These are phyloP conservation scores for Sphagnum contortum DNA, from an alignment of 225 moss, liverwort and hornwort genomes.

Conservation along the genomic window DNA sequence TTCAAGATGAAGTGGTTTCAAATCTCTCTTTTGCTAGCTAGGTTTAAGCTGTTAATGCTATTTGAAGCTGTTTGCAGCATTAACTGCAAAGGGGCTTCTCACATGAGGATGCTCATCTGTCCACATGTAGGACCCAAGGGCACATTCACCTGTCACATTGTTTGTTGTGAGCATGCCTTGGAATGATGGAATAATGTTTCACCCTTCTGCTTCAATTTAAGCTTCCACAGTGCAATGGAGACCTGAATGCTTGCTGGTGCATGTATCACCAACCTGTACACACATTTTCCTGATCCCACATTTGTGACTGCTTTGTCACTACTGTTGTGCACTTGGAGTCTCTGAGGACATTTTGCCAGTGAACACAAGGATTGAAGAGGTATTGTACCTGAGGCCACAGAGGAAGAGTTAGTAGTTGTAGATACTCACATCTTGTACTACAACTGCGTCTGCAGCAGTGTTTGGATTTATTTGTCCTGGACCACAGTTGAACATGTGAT, in stretches of 20 bases:
- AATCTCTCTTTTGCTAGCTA: no score
- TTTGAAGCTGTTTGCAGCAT: no score
- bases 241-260: conserved; percentile 22
- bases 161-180: conserved; percentile 17
- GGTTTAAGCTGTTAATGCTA: no score
- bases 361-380: conserved; percentile 12
- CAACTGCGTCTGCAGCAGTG: conserved; percentile 36
- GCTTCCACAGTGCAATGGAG: conserved; percentile 14
- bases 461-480: conserved; percentile 49
- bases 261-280: conserved; percentile 19
- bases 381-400: conserved; percentile 38
- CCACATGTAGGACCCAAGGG: conserved; percentile 53
- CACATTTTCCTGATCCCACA: conserved; percentile 29
- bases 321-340: conserved; percentile 11
- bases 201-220: conserved; percentile 18
- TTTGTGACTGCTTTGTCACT: conserved; percentile 38
- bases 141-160: not conserved
- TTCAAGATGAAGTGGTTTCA: no score
- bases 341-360: conserved; percentile 11
- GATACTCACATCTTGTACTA: conserved; percentile 33
- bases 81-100: conserved; percentile 40
- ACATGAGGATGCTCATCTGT: conserved; percentile 39
- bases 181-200: conserved; percentile 17
- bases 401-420: conserved; percentile 39
- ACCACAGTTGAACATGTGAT: conserved; percentile 37